phyloP scores from a whole-genome alignment of 2,329 filamentous ascomycete species.

The Penicillium rolfsii region DNA sequence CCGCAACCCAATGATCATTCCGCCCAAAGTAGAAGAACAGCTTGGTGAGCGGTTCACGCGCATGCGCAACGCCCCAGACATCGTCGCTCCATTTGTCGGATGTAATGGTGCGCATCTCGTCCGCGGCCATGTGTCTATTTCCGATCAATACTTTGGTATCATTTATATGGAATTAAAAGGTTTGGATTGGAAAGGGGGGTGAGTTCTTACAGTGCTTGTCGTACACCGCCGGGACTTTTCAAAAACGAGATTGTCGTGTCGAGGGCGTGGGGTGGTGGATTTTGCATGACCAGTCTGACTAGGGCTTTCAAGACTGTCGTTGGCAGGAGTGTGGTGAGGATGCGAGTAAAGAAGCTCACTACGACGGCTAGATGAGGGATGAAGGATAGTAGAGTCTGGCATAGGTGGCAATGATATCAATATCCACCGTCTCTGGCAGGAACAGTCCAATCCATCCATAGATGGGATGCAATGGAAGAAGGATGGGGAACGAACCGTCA shows the following conservation, averaged over 20 bases:
- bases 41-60: constrained; percentile 44
- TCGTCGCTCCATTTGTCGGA: constrained; percentile 61
- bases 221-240: constrained; percentile 53
- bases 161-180: not conserved
- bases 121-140: constrained; percentile 56
- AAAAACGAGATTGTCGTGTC: constrained; percentile 56
- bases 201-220: constrained; percentile 56
- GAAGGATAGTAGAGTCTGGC: constrained; percentile 31
- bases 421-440: not conserved
- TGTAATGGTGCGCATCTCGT: constrained; percentile 62
- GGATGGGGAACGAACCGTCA: constrained; percentile 41
- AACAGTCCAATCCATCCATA: not conserved
- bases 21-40: constrained; percentile 63
- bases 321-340: constrained; percentile 51
- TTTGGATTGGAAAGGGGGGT: not conserved
- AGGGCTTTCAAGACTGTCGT: constrained; percentile 44
- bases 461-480: no score
- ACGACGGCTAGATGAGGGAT: constrained; percentile 45
- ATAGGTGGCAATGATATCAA: not conserved
- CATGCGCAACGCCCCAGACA: constrained; percentile 57
- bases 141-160: not conserved
- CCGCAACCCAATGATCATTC: constrained; percentile 65
- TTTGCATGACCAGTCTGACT: constrained; percentile 49
- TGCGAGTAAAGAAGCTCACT: constrained; percentile 43
- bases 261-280: constrained; percentile 46